These are phyloP conservation scores for Ganoderma boninense DNA, from an alignment of 1,284 basidiomycete genomes.

Conservation along the genomic window DNA sequence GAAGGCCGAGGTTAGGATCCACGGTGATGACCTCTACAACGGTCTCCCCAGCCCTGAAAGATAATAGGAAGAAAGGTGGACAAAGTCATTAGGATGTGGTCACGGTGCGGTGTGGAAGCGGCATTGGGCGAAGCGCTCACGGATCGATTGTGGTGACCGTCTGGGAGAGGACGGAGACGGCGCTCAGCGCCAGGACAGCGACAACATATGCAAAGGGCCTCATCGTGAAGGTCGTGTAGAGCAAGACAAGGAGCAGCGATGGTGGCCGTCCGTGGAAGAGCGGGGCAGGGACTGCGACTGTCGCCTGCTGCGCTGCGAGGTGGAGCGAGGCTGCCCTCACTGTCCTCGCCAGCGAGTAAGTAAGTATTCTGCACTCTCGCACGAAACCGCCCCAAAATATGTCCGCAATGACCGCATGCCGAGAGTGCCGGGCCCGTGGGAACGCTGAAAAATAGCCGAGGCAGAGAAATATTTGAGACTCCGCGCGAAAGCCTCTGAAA, in stretches of 20 bases:
- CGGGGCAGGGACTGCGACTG: background rate
- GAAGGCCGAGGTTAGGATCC: slow-evolving; percentile 49
- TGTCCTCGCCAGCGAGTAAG: background rate
- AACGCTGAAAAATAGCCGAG: slow-evolving; percentile 12
- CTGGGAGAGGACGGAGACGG: slow-evolving; percentile 50
- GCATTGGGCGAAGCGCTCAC: slow-evolving; percentile 45
- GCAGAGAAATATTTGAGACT: slow-evolving; percentile 13
- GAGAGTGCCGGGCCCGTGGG: slow-evolving; percentile 22
- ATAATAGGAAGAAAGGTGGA: background rate
- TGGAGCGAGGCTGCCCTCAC: slow-evolving; percentile 1
- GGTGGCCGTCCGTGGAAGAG: slow-evolving; percentile 19
- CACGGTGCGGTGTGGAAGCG: background rate
- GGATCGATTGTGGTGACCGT: slow-evolving; percentile 52
- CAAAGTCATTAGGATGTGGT: background rate
- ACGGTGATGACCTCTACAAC: slow-evolving; percentile 61
- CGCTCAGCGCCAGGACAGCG: slow-evolving; percentile 40
- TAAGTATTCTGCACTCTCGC: background rate
- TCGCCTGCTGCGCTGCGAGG: background rate
- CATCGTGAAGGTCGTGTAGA: slow-evolving; percentile 21
- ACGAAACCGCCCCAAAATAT: background rate
- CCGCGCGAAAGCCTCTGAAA: slow-evolving; percentile 13
- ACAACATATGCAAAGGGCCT: slow-evolving; percentile 18
- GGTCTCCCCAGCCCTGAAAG: slow-evolving; percentile 56
- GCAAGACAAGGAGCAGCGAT: slow-evolving; percentile 1
- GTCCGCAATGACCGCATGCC: background rate